phyloP scores from a whole-genome alignment of 805 yeast species.

The Metschnikowia chrysomelidarum region DNA sequence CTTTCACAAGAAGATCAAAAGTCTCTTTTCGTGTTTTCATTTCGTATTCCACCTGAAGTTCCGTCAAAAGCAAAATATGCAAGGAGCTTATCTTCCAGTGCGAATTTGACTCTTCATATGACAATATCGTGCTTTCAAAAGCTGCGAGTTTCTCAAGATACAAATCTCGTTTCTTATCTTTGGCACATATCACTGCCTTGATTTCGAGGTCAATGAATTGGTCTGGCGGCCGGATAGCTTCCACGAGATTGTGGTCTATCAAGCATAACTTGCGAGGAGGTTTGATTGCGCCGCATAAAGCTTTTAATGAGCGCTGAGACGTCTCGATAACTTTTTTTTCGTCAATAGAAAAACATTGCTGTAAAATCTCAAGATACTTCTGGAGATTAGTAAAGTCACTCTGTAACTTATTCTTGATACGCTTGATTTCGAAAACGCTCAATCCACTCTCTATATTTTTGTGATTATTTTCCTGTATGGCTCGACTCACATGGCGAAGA shows the following conservation, averaged over 20 bases:
- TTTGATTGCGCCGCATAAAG: constrained; percentile 25
- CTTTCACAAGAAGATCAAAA: constrained; percentile 43
- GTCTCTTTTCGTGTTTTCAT: constrained; percentile 39
- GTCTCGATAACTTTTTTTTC: constrained; percentile 50
- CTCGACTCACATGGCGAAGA: constrained; percentile 47
- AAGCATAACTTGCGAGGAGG: constrained; percentile 46
- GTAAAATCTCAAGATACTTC: constrained; percentile 47
- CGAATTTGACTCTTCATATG: constrained; percentile 25
- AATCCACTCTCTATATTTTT: constrained; percentile 65
- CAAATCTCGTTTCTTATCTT: constrained; percentile 50
- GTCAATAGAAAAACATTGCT: constrained; percentile 55
- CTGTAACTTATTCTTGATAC: constrained; percentile 56
- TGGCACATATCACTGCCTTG: constrained; percentile 58
- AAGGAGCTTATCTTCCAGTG: constrained; percentile 60
- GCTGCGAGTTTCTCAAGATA: constrained; percentile 41
- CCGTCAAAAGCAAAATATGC: constrained; percentile 49
- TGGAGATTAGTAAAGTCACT: constrained; percentile 55
- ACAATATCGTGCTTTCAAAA: constrained; percentile 39
- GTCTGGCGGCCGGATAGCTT: constrained; percentile 61
- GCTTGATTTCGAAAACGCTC: constrained; percentile 52
- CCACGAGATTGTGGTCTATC: constrained; percentile 43
- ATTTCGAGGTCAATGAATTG: constrained; percentile 55
- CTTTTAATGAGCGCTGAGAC: constrained; percentile 52
- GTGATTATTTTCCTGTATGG: constrained; percentile 47
- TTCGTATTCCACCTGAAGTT: constrained; percentile 55